phyloP scores from a whole-genome alignment of 176 grass and related monocot species.

The Ensete glaucum region DNA sequence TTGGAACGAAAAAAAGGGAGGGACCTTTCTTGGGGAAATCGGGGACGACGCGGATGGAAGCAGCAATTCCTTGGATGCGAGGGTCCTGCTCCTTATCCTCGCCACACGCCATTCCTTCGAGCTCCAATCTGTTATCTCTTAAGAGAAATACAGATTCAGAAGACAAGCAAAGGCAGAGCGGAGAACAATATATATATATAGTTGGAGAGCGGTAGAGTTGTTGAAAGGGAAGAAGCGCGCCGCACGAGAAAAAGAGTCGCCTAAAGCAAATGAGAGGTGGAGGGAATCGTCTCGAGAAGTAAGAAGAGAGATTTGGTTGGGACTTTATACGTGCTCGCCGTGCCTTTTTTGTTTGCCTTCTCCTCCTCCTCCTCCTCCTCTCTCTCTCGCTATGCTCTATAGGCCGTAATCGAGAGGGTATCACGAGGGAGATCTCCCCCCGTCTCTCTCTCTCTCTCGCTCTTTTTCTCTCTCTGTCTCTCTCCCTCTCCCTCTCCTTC shows the following conservation, averaged over 20 bases:
- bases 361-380: neutral
- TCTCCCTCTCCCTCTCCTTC: neutral
- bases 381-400: neutral
- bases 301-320: neutral
- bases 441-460: neutral
- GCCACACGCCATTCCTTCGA: neutral
- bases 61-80: slow-evolving; percentile 58
- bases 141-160: too few species aligned
- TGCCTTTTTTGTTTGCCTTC: too few species aligned
- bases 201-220: too few species aligned
- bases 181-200: slow-evolving; percentile 4
- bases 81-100: slow-evolving; percentile 30
- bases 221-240: neutral
- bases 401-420: neutral
- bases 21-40: slow-evolving; percentile 23
- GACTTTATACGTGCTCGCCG: too few species aligned
- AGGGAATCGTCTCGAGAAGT: neutral
- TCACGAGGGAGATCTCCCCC: neutral
- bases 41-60: slow-evolving; percentile 84
- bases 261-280: neutral
- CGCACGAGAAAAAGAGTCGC: slow-evolving; percentile 17
- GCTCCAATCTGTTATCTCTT: neutral
- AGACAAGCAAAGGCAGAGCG: too few species aligned
- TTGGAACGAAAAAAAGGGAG: neutral
- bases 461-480: neutral